Percentiles rank a stretch among this genome's conserved stretches.
phyloP scores from a whole-genome alignment of 495 filamentous ascomycete genomes.

The Apiosordaria backusii region DNA sequence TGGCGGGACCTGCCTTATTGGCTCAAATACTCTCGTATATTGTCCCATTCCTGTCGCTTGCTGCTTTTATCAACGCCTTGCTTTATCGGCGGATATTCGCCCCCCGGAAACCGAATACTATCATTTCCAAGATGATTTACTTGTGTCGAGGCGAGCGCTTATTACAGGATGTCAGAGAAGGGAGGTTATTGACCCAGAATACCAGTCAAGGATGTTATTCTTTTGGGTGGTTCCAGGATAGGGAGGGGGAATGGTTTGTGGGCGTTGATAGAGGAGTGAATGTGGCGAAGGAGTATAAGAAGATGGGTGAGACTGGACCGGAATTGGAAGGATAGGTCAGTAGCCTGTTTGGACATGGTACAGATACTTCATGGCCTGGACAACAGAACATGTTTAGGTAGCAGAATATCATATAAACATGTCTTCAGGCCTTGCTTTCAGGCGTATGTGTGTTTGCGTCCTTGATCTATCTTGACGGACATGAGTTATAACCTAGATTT shows the following conservation, averaged over 20 bases:
- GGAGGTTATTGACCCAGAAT: neutral
- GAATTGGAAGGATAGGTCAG: neutral
- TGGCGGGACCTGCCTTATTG: neutral
- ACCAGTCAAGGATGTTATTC: neutral
- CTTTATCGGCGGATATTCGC: neutral
- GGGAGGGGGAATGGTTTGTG: neutral
- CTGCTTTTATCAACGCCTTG: neutral
- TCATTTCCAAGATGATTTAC: neutral
- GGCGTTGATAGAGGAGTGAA: neutral
- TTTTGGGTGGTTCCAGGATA: neutral
- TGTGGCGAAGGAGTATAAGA: neutral
- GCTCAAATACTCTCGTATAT: neutral
- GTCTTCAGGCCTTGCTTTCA: too few species aligned
- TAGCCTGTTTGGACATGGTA: too few species aligned
- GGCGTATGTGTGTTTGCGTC: too few species aligned
- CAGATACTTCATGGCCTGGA: too few species aligned
- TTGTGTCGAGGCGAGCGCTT: neutral
- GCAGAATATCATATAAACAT: too few species aligned
- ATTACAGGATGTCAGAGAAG: neutral
- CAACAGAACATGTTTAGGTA: too few species aligned
- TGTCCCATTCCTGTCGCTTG: neutral
- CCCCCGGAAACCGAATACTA: neutral
- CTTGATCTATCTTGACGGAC: too few species aligned
- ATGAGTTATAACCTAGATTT: too few species aligned
- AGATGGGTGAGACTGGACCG: neutral